Conservation (phyloP, 176 grass and related monocot genomes). For the Cymbopogon citratus region DNA sequence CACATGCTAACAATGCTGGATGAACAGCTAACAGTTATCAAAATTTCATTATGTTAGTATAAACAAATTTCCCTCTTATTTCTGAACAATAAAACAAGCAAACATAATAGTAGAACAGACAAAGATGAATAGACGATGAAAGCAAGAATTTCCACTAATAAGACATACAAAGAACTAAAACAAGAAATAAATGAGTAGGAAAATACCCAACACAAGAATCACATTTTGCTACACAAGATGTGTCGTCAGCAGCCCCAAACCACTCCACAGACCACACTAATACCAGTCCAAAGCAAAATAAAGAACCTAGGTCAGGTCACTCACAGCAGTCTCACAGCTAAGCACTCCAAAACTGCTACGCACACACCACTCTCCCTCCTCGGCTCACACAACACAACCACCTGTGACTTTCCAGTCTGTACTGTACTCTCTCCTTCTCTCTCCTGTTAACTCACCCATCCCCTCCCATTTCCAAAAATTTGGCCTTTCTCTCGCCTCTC, state of each 20-base stretch:
- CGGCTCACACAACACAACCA: conserved; percentile 18
- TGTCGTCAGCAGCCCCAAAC: neutral
- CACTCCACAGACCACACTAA: neutral
- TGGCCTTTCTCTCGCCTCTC: conserved; percentile 20
- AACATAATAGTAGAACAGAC: neutral
- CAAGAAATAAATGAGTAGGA: neutral
- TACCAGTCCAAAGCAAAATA: neutral
- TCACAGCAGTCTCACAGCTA: conserved; percentile 4
- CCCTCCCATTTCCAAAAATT: conserved; percentile 42
- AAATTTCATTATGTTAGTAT: too few relatives aligned
- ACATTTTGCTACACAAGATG: neutral
- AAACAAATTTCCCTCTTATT: too few relatives aligned
- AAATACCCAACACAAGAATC: neutral
- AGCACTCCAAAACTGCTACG: conserved; percentile 14
- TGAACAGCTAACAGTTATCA: neutral
- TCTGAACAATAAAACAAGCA: too few relatives aligned
- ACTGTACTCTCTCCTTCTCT: neutral
- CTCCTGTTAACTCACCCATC: conserved; percentile 34
- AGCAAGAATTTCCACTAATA: neutral
- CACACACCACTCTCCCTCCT: conserved; percentile 5
- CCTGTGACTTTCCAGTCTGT: conserved; percentile 49
- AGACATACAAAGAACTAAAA: neutral
- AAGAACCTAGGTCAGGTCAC: neutral
- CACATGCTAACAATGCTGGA: neutral
- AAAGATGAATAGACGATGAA: neutral